These are phyloP conservation scores for Gossypium trilobum DNA, from an alignment of 441 rosid genomes.

Conservation along the genomic window DNA sequence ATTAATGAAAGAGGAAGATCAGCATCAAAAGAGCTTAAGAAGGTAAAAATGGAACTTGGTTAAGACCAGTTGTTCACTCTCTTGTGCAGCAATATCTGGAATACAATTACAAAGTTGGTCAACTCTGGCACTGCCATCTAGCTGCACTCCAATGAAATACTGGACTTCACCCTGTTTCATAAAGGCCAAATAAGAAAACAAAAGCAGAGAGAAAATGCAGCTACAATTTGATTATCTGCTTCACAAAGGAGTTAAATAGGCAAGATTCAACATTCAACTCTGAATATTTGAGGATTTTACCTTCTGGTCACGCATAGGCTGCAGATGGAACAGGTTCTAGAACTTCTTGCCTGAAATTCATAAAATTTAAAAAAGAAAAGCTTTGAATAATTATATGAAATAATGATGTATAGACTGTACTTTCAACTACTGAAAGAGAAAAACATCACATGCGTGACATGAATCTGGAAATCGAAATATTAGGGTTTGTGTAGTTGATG, in stretches of 20 bases:
- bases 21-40: background rate
- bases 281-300: conserved; percentile 24
- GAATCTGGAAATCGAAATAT: background rate
- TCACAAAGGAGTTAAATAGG: background rate
- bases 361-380: background rate
- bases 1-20: background rate
- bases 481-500: conserved; percentile 62
- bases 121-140: conserved; percentile 88
- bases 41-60: background rate
- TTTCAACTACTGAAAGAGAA: too few relatives aligned
- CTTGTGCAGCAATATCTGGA: conserved; percentile 52
- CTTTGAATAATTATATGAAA: background rate
- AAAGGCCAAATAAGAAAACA: background rate
- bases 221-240: conserved; percentile 2
- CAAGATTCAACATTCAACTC: background rate
- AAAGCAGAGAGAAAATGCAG: too few relatives aligned
- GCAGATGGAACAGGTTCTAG: conserved; percentile 95
- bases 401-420: background rate
- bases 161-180: conserved; percentile 81
- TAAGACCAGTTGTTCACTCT: conserved; percentile 63
- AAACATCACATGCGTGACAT: background rate
- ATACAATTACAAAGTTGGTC: conserved; percentile 68
- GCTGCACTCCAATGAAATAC: conserved; percentile 93
- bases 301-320: conserved; percentile 99
- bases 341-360: conserved; percentile 72